Evolutionary conservation across 2,329 filamentous ascomycete species (phyloP).

Genomic region (Zasmidium angulare): DNA sequence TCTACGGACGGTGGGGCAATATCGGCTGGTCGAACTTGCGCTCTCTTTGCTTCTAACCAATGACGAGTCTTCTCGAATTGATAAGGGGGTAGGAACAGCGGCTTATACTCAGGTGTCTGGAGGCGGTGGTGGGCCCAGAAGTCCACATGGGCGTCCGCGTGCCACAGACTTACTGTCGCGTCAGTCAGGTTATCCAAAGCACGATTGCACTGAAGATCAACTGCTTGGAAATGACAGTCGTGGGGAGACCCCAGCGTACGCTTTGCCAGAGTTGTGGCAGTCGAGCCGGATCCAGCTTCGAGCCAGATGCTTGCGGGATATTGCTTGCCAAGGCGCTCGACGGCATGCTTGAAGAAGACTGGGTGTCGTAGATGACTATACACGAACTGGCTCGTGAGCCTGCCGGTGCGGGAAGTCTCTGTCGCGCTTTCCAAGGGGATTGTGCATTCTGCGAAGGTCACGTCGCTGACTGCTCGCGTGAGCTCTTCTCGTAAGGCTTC

Average conservation of each 20-base stretch:
- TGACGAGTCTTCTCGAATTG: background rate
- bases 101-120: background rate
- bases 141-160: background rate
- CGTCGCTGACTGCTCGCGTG: background rate
- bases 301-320: conserved; percentile 7
- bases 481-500: conserved; percentile 10
- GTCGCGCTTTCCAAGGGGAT: conserved; percentile 10
- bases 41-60: too few species aligned
- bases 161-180: background rate
- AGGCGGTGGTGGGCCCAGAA: background rate
- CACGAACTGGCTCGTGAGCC: background rate
- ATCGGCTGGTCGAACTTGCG: too few species aligned
- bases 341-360: conserved; percentile 11
- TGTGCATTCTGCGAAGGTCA: conserved; percentile 2
- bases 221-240: background rate
- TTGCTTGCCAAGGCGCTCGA: conserved; percentile 6
- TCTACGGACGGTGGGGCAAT: too few species aligned
- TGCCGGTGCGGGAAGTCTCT: background rate
- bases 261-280: conserved; percentile 10
- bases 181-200: background rate
- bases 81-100: background rate
- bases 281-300: conserved; percentile 17
- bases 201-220: too few species aligned
- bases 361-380: conserved; percentile 10
- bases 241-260: background rate